Evolutionary conservation across 2,329 filamentous ascomycete genomes (phyloP), one percentile per base, ranked within the genome.

Genomic region (Diplodia corticola): DNA sequence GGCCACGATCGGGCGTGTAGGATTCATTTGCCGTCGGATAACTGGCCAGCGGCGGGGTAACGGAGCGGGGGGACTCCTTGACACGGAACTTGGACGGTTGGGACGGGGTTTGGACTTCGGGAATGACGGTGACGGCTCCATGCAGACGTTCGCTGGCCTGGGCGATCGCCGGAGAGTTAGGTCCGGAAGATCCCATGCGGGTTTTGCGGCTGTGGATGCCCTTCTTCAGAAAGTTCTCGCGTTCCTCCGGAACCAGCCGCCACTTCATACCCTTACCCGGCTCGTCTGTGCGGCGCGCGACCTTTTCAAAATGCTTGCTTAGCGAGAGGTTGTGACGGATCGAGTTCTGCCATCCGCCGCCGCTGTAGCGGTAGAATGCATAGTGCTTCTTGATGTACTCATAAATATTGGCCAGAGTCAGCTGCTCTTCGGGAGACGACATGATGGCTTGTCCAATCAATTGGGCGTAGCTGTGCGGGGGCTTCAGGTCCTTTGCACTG

Each of bases 201-300:
- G 79, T 79, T 30, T 76, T 75, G 61, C 77, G 46, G 53, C 73
- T 75, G n/a, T 77, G 79, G 71, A 83, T 78, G 59, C 81, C 80
- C 71, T 90, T 91, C 75, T 91, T 91, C 67, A 92, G 85, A 83
- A 97, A 96, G 63, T 97, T 94, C 20, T 97, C 92, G 57, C 90
- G 88, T 70, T 89, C 86, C 69, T 96, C 91, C 1, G 91, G 85
- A 4, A 92, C 88, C 73, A 99, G 93, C 78, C 94, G 92, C 95
- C 95, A 99, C 76, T 98, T 98, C 93, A 97, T 98, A 30, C 95
- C 95, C 77, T 99, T 99, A 13, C 95, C 95, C 24, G 95, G 95
- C 76, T 99, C 95, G 71, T 98, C 92, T 0, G 93, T 97, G 17
- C 91, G 89, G 54, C 95, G 89, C 3, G 95, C 91, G 9, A 97